A percentile compares a stretch with the other conserved stretches of the same genome.
Conservation (phyloP, 2,329 filamentous ascomycete genomes). For the Beauveria rudraprayagi region DNA sequence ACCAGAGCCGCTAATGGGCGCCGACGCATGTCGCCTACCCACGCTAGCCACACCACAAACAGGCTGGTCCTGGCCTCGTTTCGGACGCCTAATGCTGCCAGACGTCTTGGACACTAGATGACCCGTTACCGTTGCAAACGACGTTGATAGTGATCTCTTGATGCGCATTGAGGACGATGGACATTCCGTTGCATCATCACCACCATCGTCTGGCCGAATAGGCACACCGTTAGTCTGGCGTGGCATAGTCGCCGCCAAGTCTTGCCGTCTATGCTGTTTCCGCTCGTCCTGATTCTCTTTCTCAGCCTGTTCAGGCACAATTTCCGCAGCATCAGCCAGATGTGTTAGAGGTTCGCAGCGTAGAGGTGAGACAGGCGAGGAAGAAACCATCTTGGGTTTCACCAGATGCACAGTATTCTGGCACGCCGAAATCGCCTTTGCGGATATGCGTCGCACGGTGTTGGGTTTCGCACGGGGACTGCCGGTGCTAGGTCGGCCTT, state of each 20-base stretch:
- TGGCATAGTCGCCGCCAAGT: background rate
- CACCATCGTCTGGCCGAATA: background rate
- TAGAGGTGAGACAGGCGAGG: background rate
- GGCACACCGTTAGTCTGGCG: background rate
- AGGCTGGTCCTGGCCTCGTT: constrained; percentile 31
- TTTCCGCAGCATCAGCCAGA: constrained; percentile 18
- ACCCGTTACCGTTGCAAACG: constrained; percentile 44
- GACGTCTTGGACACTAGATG: constrained; percentile 47
- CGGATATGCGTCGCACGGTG: constrained; percentile 22
- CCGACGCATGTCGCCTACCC: constrained; percentile 46
- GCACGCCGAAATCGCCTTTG: constrained; percentile 1
- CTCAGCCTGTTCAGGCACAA: constrained; percentile 3
- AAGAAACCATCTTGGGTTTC: constrained; percentile 29
- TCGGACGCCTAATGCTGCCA: constrained; percentile 48
- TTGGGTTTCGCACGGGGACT: background rate
- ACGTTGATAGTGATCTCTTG: constrained; percentile 50
- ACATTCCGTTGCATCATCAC: constrained; percentile 24
- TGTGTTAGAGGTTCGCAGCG: background rate
- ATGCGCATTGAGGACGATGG: constrained; percentile 35
- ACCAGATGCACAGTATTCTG: constrained; percentile 25
- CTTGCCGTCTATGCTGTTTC: background rate
- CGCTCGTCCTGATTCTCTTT: constrained; percentile 1
- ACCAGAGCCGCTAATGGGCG: constrained; percentile 32
- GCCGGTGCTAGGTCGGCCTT: background rate
- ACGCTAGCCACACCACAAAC: constrained; percentile 29